phyloP scores from a whole-genome alignment of 306 rosid species.

The Cicer judaicum region DNA sequence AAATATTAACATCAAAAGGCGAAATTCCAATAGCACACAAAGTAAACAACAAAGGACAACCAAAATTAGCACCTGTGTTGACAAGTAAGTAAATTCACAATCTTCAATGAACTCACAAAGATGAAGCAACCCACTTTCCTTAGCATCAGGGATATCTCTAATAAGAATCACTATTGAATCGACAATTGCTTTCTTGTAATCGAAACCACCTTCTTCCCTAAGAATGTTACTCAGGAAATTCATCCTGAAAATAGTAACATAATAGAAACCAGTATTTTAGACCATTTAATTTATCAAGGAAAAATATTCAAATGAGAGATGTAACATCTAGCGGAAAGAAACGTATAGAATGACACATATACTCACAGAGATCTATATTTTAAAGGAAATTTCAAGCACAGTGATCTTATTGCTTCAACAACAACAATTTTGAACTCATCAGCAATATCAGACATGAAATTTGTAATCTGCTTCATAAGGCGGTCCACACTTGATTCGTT shows the following conservation, averaged over 20 bases:
- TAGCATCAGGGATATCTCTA: conserved; percentile 95
- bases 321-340: conserved; percentile 16
- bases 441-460: conserved; percentile 97
- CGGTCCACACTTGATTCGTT: conserved; percentile 98
- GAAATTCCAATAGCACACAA: conserved; percentile 20
- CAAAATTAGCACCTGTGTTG: conserved; percentile 89
- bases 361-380: conserved; percentile 96
- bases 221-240: conserved; percentile 98
- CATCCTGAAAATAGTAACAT: conserved; percentile 65
- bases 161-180: conserved; percentile 97
- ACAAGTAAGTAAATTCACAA: conserved; percentile 96
- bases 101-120: conserved; percentile 98
- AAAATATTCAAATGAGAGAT: conserved; percentile 10
- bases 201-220: conserved; percentile 99
- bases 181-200: conserved; percentile 96
- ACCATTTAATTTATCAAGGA: conserved; percentile 31
- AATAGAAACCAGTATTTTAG: conserved; percentile 16
- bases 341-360: conserved; percentile 30
- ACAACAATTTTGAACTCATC: conserved; percentile 98
- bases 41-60: conserved; percentile 35
- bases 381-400: conserved; percentile 94
- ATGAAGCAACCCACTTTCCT: conserved; percentile 97
- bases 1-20: conserved; percentile 35
- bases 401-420: conserved; percentile 94
- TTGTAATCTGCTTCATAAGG: conserved; percentile 97